Base-by-base conservation (phyloP, 2,329 filamentous ascomycete species). In the Furcasterigmium furcatum region DNA sequence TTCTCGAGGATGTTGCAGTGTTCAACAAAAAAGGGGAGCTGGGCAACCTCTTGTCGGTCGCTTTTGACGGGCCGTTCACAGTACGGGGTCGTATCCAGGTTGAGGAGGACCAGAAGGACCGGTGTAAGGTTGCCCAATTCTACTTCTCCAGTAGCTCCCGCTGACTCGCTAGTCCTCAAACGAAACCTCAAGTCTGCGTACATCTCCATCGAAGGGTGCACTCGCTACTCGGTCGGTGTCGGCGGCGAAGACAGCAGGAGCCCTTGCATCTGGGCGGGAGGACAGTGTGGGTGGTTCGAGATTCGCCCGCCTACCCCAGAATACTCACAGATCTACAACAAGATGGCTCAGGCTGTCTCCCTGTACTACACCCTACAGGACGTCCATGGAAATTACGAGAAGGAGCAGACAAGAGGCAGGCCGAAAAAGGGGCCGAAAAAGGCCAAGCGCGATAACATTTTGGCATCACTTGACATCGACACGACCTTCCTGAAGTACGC, bases 251-350 rank as follows among this genome's bases (percentile, higher is more conserved):
- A 68, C 13, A 74, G 78, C 42, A 73, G 73, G 0, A 68, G 72
- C 16, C 72, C 79, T 4, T 70, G 78, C n/a, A 68, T 87, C 24
- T 90, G 86, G 86, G 81, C 84, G 1, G 70, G 74, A 24, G 82
- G 82, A 30, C 61, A 70, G 44, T 76, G 82, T 12, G 85, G 84
- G 38, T 89, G 85, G 84, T 88, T 81, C 58, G 78, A 84, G 56
- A 74, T 90, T 35, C 22, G 46, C 24, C 69, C 69, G 25, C 84
- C 87, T 2, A 68, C 77, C n/a, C 57, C 68, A 9, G 61, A 65
- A 3, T 91, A 88, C 59, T 64, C 67, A 42, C 55, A 64, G 6
- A 79, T 80, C 22, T 84, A 78, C 61, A 64, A 74, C 24, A 69
- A 74, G 40, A 86, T 87, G 72, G 72, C 76, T 43, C 74, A 86